Base-by-base conservation (phyloP, 2,329 filamentous ascomycete genomes). In the Zymoseptoria pseudotritici region DNA sequence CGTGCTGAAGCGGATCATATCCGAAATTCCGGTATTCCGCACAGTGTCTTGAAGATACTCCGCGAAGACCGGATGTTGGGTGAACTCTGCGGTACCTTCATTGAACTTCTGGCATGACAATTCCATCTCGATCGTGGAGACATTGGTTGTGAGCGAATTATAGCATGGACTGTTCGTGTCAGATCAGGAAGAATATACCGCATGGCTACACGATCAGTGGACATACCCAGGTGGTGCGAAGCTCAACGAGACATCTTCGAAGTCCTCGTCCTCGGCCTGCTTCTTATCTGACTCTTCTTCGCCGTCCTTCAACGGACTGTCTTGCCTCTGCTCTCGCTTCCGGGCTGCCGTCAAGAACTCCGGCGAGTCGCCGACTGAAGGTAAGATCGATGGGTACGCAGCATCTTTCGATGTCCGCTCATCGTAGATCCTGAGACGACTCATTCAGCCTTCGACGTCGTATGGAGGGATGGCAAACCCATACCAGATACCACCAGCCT, bases 21-120 rank as follows among this genome's bases (percentile, higher is more conserved):
- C 70, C 2, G 83, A 71, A 0, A 87, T 80, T 0, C 79, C 80
- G 1, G 80, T 77, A 1, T 77, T 72, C 0, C 64, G 63, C 0
- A 85, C 80, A 0, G 85, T 81, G n/a, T 80, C 77, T 61, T 86
- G 81, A 4, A 89, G 80, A 65, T 89, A 89, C 1, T 80, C 73
- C 36, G 80, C 80, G 8, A 89, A 73, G 0, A 81, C 76, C 17
- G 73, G 67, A 60, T 88, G 86, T 2, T 75, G 79, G 4, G 86
- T 82, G 61, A 83, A 83, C 17, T 84, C 82, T 2, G 80, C 79
- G 0, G 84, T 88, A 0, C 81, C 82, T 5, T 79, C 71, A 0
- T 85, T 83, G 81, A 86, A 90, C 5, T 69, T 62, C 56, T 78
- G 78, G 53, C 82, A 70, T 20, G 75, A 79, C 1, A 78, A 78